These are phyloP conservation scores for Volvariella volvacea DNA, from an alignment of 1,284 basidiomycete species.

Conservation along the genomic window DNA sequence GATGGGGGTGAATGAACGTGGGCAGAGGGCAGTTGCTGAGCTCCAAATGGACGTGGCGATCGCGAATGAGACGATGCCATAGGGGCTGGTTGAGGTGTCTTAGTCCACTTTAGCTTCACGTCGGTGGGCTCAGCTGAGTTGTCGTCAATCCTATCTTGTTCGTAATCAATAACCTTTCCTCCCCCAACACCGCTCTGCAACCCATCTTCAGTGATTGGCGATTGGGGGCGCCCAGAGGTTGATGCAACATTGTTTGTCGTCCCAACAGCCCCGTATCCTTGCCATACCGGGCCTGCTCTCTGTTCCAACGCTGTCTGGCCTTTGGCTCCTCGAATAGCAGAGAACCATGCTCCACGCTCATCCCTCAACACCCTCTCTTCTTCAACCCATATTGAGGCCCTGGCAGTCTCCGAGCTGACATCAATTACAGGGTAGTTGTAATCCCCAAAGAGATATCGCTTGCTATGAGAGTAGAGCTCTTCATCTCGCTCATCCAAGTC, in stretches of 20 bases:
- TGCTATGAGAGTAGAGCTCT: conserved; percentile 62
- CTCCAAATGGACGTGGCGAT: too few species aligned
- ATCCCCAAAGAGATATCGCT: conserved; percentile 82
- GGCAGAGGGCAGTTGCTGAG: too few species aligned
- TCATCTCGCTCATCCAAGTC: conserved; percentile 61
- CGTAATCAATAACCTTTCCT: conserved; percentile 35
- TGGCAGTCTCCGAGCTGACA: conserved; percentile 69
- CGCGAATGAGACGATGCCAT: background rate
- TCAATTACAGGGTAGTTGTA: conserved; percentile 90
- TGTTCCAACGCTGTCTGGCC: conserved; percentile 31
- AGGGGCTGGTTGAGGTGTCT: conserved; percentile 9
- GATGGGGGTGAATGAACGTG: too few species aligned
- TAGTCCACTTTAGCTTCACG: conserved; percentile 44
- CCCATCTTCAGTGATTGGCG: conserved; percentile 16
- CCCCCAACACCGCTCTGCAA: conserved; percentile 4
- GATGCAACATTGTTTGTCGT: conserved; percentile 14
- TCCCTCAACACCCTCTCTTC: conserved; percentile 64
- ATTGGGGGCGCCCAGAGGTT: conserved; percentile 7
- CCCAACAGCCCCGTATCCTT: conserved; percentile 54
- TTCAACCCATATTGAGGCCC: conserved; percentile 61
- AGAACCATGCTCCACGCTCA: conserved; percentile 65
- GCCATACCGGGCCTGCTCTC: conserved; percentile 33
- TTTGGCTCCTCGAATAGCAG: conserved; percentile 43
- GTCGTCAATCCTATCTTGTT: conserved; percentile 27
- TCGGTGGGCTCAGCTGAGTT: conserved; percentile 23